A percentile compares a stretch with the other conserved stretches of the same genome.
phyloP scores from a whole-genome alignment of 2,329 filamentous ascomycete genomes.

The Diaporthe vaccinii region DNA sequence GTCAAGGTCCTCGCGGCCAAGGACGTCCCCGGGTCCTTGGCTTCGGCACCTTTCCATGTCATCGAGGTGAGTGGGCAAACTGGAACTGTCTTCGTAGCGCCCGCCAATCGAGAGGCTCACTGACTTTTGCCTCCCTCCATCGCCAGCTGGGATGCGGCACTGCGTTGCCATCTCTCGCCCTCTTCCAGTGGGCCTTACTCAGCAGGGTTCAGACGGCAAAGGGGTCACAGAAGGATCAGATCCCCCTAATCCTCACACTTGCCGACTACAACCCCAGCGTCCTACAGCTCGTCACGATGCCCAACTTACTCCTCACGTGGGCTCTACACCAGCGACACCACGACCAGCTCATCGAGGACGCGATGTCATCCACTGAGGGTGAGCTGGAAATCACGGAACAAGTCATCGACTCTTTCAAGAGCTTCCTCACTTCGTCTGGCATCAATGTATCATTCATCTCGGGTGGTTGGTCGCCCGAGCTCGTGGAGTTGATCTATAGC shows the following conservation, averaged over 20 bases:
- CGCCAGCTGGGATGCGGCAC: slow-evolving; percentile 82
- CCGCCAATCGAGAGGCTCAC: slow-evolving; percentile 39
- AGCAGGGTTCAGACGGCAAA: slow-evolving; percentile 35
- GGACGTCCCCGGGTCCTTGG: slow-evolving; percentile 51
- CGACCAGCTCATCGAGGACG: slow-evolving; percentile 56
- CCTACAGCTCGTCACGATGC: slow-evolving; percentile 81
- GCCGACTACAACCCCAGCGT: slow-evolving; percentile 87
- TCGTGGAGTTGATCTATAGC: slow-evolving; percentile 68
- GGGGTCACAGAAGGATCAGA: slow-evolving; percentile 38
- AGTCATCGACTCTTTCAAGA: slow-evolving; percentile 70
- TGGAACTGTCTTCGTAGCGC: slow-evolving; percentile 11
- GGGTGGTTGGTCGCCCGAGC: slow-evolving; percentile 78
- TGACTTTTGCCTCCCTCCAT: slow-evolving; percentile 40
- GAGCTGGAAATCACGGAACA: slow-evolving; percentile 75
- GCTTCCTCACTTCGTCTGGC: slow-evolving; percentile 61
- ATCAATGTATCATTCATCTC: slow-evolving; percentile 78
- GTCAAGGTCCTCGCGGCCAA: slow-evolving; percentile 73
- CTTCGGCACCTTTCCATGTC: slow-evolving; percentile 56
- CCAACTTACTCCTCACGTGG: slow-evolving; percentile 83
- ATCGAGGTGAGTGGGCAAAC: slow-evolving; percentile 64
- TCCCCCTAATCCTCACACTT: slow-evolving; percentile 71
- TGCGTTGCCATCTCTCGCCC: slow-evolving; percentile 77
- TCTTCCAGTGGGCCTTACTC: slow-evolving; percentile 72
- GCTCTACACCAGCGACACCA: slow-evolving; percentile 60
- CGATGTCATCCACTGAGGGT: slow-evolving; percentile 62